Conservation (phyloP, 1,284 basidiomycete species). For the Melampsora larici-populina region DNA sequence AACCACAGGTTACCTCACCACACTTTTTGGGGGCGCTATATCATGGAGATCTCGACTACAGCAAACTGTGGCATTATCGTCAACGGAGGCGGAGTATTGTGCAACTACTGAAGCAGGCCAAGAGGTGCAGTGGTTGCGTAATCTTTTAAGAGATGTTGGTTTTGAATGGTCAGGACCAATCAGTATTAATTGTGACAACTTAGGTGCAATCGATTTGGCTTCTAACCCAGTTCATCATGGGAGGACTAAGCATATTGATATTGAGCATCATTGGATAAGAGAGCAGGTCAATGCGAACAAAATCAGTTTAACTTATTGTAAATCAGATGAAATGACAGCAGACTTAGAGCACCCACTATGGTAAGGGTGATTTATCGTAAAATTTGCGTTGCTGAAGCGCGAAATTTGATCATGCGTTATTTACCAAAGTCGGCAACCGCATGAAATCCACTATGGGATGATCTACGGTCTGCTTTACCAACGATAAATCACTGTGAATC, state of each 20-base stretch:
- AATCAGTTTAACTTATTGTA: not conserved
- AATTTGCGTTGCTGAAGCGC: too few species aligned
- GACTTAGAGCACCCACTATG: too few species aligned
- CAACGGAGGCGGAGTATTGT: too few species aligned
- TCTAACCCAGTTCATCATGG: slow-evolving; percentile 7
- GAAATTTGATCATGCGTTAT: too few species aligned
- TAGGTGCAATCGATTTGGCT: not conserved
- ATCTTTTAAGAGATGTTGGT: not conserved
- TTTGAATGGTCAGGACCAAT: not conserved
- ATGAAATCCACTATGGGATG: too few species aligned
- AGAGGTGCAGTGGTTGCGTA: not conserved
- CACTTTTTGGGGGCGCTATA: not conserved
- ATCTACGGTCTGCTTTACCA: too few species aligned
- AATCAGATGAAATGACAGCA: too few species aligned
- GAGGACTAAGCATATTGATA: slow-evolving; percentile 2
- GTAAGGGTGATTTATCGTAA: too few species aligned
- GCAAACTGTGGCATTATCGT: too few species aligned
- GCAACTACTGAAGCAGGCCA: not conserved
- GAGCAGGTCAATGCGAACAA: not conserved
- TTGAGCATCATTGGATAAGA: slow-evolving; percentile 5
- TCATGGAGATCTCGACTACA: not conserved
- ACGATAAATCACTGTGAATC: too few species aligned
- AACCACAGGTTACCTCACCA: slow-evolving; percentile 7
- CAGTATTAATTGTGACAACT: too few species aligned
- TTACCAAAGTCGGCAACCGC: too few species aligned